phyloP scores from a whole-genome alignment of 129 eudicot genomes.

The Dittrichia graveolens region DNA sequence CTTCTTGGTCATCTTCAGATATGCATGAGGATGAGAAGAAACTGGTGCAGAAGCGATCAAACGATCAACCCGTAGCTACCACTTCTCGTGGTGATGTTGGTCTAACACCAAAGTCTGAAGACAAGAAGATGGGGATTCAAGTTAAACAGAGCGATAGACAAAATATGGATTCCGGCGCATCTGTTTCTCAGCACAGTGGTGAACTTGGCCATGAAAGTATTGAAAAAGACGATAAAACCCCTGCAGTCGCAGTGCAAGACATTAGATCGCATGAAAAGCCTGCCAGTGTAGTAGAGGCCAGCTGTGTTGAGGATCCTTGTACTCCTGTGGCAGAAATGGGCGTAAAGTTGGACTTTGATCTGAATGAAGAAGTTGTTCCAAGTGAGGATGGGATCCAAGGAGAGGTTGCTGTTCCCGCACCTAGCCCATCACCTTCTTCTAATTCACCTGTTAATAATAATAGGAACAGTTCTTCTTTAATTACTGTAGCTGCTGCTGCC shows the following conservation, averaged over 20 bases:
- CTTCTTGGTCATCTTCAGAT: slow-evolving; percentile 47
- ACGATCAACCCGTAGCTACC: slow-evolving; percentile 7
- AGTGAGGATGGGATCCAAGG: slow-evolving; percentile 68
- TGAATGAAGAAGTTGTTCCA: slow-evolving; percentile 85
- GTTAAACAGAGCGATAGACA: not conserved
- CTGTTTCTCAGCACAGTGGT: slow-evolving; percentile 23
- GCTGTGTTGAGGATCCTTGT: slow-evolving; percentile 23
- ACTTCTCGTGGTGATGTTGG: slow-evolving; percentile 28
- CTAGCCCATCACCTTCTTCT: slow-evolving; percentile 34
- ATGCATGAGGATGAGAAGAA: slow-evolving; percentile 34
- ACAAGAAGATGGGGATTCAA: not conserved
- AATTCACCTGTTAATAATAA: slow-evolving; percentile 21
- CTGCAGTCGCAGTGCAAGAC: slow-evolving; percentile 31
- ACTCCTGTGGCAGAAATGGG: slow-evolving; percentile 42
- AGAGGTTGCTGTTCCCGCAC: slow-evolving; percentile 43
- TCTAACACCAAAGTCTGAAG: slow-evolving; percentile 30
- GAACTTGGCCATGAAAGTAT: slow-evolving; percentile 25
- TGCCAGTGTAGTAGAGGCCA: slow-evolving; percentile 31
- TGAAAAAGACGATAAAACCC: slow-evolving; percentile 21
- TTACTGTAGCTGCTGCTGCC: slow-evolving; percentile 90
- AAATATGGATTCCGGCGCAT: slow-evolving; percentile 22
- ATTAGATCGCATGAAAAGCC: slow-evolving; percentile 23
- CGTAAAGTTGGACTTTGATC: slow-evolving; percentile 70
- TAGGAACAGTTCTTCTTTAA: slow-evolving; percentile 50
- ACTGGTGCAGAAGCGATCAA: slow-evolving; percentile 21